A percentile compares a stretch with the other conserved stretches of the same genome.
These are phyloP conservation scores for Teratosphaeria destructans DNA, from an alignment of 2,329 filamentous ascomycete genomes.

Conservation along the genomic window DNA sequence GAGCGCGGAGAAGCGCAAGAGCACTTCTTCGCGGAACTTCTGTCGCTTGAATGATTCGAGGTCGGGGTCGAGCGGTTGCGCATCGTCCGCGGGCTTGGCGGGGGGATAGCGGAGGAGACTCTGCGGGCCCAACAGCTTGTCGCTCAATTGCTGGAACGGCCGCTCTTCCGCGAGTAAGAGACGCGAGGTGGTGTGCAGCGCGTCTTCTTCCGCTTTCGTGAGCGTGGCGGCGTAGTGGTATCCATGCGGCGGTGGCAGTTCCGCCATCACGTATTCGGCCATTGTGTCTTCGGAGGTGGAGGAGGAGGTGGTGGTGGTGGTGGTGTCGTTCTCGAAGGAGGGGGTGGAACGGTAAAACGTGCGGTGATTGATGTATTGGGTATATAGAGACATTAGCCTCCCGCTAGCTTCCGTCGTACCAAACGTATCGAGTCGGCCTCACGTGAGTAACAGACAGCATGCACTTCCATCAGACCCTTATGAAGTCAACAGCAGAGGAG, in stretches of 20 bases:
- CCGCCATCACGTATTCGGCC: background rate
- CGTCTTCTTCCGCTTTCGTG: constrained; percentile 42
- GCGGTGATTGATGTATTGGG: too few relatives aligned
- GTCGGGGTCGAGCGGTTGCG: constrained; percentile 39
- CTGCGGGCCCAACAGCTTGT: constrained; percentile 61
- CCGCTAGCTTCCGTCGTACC: background rate
- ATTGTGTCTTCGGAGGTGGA: background rate
- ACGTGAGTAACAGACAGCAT: too few relatives aligned
- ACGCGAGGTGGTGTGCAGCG: constrained; percentile 68
- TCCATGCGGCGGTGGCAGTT: constrained; percentile 1
- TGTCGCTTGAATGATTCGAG: constrained; percentile 22
- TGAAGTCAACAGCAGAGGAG: too few relatives aligned
- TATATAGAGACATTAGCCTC: too few relatives aligned
- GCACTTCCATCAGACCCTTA: too few relatives aligned
- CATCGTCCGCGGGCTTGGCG: constrained; percentile 4
- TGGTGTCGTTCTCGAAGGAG: background rate
- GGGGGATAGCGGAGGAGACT: constrained; percentile 58
- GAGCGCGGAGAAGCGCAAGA: constrained; percentile 80
- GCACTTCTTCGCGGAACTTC: constrained; percentile 68
- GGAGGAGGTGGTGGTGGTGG: background rate
- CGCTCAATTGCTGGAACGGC: constrained; percentile 79
- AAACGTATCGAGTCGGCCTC: background rate
- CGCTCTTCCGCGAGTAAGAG: constrained; percentile 86
- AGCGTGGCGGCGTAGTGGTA: constrained; percentile 11
- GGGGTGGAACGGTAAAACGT: background rate